Evolutionary conservation across 2,329 filamentous ascomycete species (phyloP).

Genomic region (Nothophoma quercina): DNA sequence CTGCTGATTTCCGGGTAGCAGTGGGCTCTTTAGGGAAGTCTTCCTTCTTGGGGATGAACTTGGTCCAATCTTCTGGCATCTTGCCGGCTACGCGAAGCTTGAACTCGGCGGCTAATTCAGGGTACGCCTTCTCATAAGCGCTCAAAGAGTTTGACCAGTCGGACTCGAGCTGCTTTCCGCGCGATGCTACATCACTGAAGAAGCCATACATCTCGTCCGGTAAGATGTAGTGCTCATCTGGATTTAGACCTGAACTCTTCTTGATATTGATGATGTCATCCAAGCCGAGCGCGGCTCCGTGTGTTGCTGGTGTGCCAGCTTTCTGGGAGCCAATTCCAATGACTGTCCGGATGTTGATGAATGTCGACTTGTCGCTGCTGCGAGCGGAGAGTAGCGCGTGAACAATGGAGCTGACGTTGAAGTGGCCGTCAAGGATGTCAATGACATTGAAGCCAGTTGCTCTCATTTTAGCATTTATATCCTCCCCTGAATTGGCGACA

Average conservation of each 20-base stretch:
- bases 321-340: slow-evolving; percentile 59
- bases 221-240: slow-evolving; percentile 56
- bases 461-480: slow-evolving; percentile 66
- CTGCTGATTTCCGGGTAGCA: slow-evolving; percentile 59
- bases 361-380: slow-evolving; percentile 59
- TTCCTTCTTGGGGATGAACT: slow-evolving; percentile 55
- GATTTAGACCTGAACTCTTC: slow-evolving; percentile 56
- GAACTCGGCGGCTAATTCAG: slow-evolving; percentile 60
- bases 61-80: slow-evolving; percentile 57
- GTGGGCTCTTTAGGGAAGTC: slow-evolving; percentile 58
- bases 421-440: slow-evolving; percentile 62
- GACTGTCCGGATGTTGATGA: slow-evolving; percentile 65
- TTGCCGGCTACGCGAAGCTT: slow-evolving; percentile 56
- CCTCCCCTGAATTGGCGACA: slow-evolving; percentile 47
- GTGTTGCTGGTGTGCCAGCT: slow-evolving; percentile 9
- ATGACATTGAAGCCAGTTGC: slow-evolving; percentile 65
- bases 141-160: slow-evolving; percentile 58
- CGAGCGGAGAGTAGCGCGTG: slow-evolving; percentile 56
- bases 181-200: slow-evolving; percentile 50
- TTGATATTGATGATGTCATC: slow-evolving; percentile 46
- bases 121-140: slow-evolving; percentile 54
- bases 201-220: slow-evolving; percentile 58
- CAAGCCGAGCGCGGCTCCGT: slow-evolving; percentile 3
- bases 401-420: slow-evolving; percentile 59
- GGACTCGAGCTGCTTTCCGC: slow-evolving; percentile 56